Evolutionary conservation across 345 rosid species (phyloP).

Genomic region (Cardamine chenopodiifolia): DNA sequence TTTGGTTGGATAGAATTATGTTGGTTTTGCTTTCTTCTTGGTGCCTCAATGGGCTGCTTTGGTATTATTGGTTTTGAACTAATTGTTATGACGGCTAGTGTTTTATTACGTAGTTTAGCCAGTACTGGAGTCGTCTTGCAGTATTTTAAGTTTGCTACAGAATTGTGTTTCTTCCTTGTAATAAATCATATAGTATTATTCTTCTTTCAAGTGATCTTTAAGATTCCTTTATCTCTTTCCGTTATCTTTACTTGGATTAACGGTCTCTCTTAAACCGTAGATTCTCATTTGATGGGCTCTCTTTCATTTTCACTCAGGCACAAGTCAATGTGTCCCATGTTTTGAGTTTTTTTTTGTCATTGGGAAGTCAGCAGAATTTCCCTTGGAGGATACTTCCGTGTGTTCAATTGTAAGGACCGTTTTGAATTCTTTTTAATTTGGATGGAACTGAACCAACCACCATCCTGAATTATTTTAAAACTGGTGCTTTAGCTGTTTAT

Average conservation of each 20-base stretch:
- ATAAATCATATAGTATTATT: neutral
- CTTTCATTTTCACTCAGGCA: slow-evolving; percentile 3
- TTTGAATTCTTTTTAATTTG: slow-evolving; percentile 7
- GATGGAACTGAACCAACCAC: slow-evolving; percentile 13
- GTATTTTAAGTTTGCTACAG: neutral
- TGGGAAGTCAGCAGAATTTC: neutral
- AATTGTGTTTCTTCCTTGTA: neutral
- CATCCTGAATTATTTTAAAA: no score
- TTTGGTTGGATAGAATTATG: neutral
- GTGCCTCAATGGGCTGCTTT: slow-evolving; percentile 14
- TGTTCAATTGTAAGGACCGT: neutral
- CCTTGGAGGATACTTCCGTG: neutral
- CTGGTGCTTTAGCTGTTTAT: slow-evolving; percentile 1
- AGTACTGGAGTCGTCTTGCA: neutral
- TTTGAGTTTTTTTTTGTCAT: slow-evolving; percentile 1
- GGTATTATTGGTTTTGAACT: neutral
- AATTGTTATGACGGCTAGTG: slow-evolving; percentile 6
- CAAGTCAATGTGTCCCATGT: neutral
- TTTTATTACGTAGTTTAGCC: neutral
- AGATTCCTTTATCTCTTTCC: neutral
- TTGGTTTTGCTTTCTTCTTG: neutral
- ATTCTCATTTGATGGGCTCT: slow-evolving; percentile 4
- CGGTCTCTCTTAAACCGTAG: neutral
- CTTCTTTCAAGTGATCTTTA: slow-evolving; percentile 1
- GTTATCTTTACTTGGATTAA: neutral